phyloP scores from a whole-genome alignment of 1,284 basidiomycete genomes.

The Austropuccinia psidii region DNA sequence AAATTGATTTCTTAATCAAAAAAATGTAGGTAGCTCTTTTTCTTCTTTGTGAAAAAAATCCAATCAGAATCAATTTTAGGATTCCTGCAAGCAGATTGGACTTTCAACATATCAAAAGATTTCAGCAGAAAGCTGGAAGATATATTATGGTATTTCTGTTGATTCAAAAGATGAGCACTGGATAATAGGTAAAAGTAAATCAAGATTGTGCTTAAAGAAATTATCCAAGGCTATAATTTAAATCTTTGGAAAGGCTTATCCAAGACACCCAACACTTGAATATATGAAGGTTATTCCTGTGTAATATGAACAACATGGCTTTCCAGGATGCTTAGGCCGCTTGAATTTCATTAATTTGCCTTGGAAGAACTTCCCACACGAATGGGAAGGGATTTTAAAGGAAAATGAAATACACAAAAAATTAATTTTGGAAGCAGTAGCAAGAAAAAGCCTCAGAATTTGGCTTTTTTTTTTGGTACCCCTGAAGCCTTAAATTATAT shows the following conservation, averaged over 20 bases:
- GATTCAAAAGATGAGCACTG: neutral
- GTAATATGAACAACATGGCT: neutral
- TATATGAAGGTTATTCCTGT: neutral
- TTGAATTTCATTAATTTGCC: neutral
- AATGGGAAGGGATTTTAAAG: neutral
- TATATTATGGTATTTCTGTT: neutral
- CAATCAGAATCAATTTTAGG: too few relatives aligned
- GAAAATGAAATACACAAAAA: neutral
- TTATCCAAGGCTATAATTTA: neutral
- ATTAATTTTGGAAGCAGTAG: neutral
- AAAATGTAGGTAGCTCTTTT: too few relatives aligned
- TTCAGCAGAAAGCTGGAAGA: neutral
- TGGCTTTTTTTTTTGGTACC: neutral
- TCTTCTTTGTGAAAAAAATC: too few relatives aligned
- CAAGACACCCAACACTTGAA: neutral
- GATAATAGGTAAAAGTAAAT: neutral
- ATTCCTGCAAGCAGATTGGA: neutral
- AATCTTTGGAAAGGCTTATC: neutral
- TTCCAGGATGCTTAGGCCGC: conserved; percentile 3
- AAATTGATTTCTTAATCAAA: too few relatives aligned
- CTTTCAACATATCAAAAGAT: neutral
- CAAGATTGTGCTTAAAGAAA: neutral
- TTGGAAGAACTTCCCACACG: neutral
- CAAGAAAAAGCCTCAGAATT: neutral
- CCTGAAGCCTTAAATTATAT: neutral